phyloP scores from a whole-genome alignment of 768 basidiomycete species.

The Neoboletus subvelutipes region DNA sequence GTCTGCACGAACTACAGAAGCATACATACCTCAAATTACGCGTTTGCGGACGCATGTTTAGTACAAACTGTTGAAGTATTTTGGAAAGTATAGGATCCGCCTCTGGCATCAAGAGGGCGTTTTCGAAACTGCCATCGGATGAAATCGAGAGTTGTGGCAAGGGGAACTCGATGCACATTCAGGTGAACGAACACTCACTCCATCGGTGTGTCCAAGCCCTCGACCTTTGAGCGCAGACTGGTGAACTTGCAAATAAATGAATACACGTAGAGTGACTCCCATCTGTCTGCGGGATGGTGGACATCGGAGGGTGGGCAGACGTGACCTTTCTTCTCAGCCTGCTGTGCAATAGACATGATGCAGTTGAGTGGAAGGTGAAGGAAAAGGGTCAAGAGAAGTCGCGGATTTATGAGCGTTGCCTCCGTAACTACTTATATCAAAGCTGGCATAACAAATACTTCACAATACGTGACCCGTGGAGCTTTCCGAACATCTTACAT shows the following conservation, averaged over 20 bases:
- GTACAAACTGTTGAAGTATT: slow-evolving; percentile 72
- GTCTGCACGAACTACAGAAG: slow-evolving; percentile 27
- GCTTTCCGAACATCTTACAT: slow-evolving; percentile 28
- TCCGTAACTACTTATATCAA: slow-evolving; percentile 41
- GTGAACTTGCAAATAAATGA: slow-evolving; percentile 85
- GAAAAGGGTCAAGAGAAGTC: slow-evolving; percentile 36
- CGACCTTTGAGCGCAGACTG: slow-evolving; percentile 67
- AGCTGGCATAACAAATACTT: slow-evolving; percentile 34
- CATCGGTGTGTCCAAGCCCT: slow-evolving; percentile 78
- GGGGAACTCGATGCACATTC: slow-evolving; percentile 15
- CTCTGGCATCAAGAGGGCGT: slow-evolving; percentile 69
- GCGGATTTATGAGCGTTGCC: slow-evolving; percentile 34
- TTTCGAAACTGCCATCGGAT: slow-evolving; percentile 61
- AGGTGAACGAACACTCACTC: slow-evolving; percentile 57
- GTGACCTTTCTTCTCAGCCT: slow-evolving; percentile 49
- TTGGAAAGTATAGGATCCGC: slow-evolving; percentile 71
- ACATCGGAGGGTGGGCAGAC: slow-evolving; percentile 59
- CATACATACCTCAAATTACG: slow-evolving; percentile 79
- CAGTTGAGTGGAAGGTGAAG: slow-evolving; percentile 30
- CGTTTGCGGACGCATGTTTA: slow-evolving; percentile 83
- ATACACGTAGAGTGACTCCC: slow-evolving; percentile 86
- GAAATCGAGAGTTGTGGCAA: slow-evolving; percentile 35
- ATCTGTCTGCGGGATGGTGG: slow-evolving; percentile 74
- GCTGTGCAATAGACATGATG: slow-evolving; percentile 40
- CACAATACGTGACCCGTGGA: slow-evolving; percentile 32